phyloP scores from a whole-genome alignment of 768 basidiomycete genomes.

The Coprinellus aureogranulatus region DNA sequence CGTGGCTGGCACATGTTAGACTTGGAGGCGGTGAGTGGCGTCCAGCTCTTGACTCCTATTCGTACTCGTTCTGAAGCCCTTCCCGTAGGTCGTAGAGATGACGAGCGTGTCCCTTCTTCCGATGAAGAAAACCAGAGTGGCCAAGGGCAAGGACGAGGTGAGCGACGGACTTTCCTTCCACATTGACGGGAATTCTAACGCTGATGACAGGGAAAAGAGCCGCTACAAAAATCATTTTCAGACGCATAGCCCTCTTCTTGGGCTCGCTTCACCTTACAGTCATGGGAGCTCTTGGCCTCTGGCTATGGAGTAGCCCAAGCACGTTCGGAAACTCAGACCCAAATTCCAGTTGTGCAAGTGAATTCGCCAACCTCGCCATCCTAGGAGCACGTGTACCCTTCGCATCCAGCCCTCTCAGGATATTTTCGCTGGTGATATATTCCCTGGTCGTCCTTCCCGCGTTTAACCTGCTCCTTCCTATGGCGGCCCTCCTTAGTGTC shows the following conservation, averaged over 20 bases:
- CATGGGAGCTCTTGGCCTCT: conserved; percentile 8
- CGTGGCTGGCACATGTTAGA: background rate
- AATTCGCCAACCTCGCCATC: background rate
- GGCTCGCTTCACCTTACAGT: conserved; percentile 11
- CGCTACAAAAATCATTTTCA: background rate
- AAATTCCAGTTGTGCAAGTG: background rate
- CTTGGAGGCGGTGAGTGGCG: background rate
- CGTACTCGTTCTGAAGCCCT: too few species aligned
- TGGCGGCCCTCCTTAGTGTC: background rate
- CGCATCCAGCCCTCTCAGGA: too few species aligned
- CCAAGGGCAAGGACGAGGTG: too few species aligned
- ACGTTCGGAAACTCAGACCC: conserved; percentile 1
- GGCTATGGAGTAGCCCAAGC: conserved; percentile 12
- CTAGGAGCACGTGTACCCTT: too few species aligned
- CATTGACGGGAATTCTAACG: too few species aligned
- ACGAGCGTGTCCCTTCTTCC: too few species aligned
- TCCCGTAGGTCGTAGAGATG: too few species aligned
- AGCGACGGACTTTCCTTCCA: background rate
- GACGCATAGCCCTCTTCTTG: conserved; percentile 2
- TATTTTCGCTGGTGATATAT: too few species aligned
- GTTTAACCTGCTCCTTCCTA: background rate
- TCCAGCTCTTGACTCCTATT: too few species aligned
- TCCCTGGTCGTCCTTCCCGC: conserved; percentile 2
- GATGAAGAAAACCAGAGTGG: too few species aligned
- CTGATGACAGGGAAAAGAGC: background rate